A percentile compares a stretch with the other conserved stretches of the same genome.
Evolutionary conservation across 1,139 yeast genomes (phyloP).

Genomic region (Geotrichum histeridarum): DNA sequence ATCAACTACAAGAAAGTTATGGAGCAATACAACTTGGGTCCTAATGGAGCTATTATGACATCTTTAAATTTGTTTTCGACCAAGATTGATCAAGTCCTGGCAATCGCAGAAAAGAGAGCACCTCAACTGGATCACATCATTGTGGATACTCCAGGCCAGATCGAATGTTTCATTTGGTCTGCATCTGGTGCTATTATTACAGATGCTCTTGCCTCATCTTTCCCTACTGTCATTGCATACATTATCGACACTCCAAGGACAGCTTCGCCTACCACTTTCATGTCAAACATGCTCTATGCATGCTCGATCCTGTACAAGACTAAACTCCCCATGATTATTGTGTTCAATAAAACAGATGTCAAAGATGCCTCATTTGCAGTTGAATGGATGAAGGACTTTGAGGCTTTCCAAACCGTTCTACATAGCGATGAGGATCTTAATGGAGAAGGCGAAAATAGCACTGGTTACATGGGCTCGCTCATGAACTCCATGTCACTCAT

Average conservation of each 20-base stretch:
- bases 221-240: constrained; percentile 93
- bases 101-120: constrained; percentile 74
- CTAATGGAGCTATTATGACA: constrained; percentile 97
- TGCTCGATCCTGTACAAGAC: constrained; percentile 95
- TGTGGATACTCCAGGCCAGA: constrained; percentile 97
- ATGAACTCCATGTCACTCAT: constrained; percentile 92
- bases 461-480: constrained; percentile 91
- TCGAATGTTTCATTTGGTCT: constrained; percentile 86
- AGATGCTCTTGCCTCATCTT: constrained; percentile 91
- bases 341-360: constrained; percentile 92
- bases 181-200: constrained; percentile 96
- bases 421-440: constrained; percentile 53
- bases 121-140: constrained; percentile 61
- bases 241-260: constrained; percentile 95
- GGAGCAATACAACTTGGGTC: constrained; percentile 87
- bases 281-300: constrained; percentile 97
- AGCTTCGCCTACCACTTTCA: constrained; percentile 90
- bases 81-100: constrained; percentile 91
- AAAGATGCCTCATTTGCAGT: constrained; percentile 79
- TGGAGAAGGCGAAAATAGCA: constrained; percentile 63
- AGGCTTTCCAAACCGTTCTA: constrained; percentile 77
- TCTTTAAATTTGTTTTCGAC: constrained; percentile 88
- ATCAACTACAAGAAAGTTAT: constrained; percentile 93
- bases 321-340: constrained; percentile 92
- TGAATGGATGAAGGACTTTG: constrained; percentile 98